Conservation (phyloP, 2,329 filamentous ascomycete species). For the Penicillium sp. region DNA sequence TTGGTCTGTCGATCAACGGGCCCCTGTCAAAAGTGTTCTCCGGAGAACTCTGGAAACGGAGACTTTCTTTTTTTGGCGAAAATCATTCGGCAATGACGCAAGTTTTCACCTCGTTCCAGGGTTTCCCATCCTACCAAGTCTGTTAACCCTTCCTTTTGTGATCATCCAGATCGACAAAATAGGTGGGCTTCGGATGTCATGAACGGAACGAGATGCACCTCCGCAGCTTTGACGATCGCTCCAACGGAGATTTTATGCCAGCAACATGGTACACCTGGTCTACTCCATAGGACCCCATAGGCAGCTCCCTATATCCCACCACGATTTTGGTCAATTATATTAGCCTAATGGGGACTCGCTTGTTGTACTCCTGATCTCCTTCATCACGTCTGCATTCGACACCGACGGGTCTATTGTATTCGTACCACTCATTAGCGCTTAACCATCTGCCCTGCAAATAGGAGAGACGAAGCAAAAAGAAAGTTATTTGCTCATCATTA, state of each 20-base stretch:
- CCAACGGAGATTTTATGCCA: background rate
- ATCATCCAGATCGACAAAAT: background rate
- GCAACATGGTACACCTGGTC: background rate
- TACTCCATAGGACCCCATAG: no score
- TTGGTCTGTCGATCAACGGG: background rate
- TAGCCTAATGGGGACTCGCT: background rate
- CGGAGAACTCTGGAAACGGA: background rate
- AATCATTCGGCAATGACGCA: background rate
- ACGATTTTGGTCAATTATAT: background rate
- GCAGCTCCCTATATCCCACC: background rate
- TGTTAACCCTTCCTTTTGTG: no score
- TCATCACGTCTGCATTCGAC: background rate
- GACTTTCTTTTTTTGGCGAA: background rate
- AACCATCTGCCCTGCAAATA: background rate
- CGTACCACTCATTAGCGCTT: slow-evolving; percentile 9
- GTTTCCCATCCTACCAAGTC: background rate
- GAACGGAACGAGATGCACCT: background rate
- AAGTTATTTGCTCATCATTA: slow-evolving; percentile 17
- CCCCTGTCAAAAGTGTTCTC: background rate
- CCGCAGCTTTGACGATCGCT: background rate
- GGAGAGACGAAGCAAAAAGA: slow-evolving; percentile 7
- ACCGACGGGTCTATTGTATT: background rate
- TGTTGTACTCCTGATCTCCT: background rate
- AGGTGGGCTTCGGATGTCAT: background rate
- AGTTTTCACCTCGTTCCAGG: background rate